These are phyloP conservation scores for Fraxinus ornus DNA, from an alignment of 305 asterid genomes.

Conservation along the genomic window DNA sequence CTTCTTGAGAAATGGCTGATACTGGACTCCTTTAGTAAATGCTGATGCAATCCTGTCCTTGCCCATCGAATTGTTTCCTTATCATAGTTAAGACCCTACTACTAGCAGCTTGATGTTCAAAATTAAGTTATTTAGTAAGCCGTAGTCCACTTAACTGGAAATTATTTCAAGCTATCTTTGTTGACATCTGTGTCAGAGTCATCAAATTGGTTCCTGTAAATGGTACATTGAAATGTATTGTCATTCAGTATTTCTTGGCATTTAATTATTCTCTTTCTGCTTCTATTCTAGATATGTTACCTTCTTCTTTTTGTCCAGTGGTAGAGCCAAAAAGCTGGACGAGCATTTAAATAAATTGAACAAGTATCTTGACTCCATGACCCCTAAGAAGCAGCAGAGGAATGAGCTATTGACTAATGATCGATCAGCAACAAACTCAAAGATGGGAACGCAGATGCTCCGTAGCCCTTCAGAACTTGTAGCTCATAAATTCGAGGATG, in stretches of 20 bases:
- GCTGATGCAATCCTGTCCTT: background rate
- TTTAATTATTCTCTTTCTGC: constrained; percentile 7
- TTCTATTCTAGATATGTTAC: constrained; percentile 27
- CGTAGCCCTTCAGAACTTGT: constrained; percentile 61
- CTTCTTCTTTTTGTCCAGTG: constrained; percentile 51
- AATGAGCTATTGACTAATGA: constrained; percentile 66
- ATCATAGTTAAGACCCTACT: background rate
- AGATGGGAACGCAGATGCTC: constrained; percentile 70
- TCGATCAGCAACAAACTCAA: constrained; percentile 62
- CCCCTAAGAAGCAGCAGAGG: constrained; percentile 74
- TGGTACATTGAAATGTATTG: constrained; percentile 12
- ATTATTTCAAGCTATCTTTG: background rate
- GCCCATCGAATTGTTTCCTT: background rate
- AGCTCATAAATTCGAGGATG: constrained; percentile 67
- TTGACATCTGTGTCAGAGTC: constrained; percentile 2
- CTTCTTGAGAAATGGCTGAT: constrained; percentile 10
- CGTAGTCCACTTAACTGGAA: background rate
- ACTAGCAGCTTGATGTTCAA: background rate
- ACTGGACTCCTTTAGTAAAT: background rate
- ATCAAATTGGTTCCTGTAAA: constrained; percentile 7
- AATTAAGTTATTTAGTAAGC: background rate
- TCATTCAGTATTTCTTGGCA: background rate
- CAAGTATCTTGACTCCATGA: constrained; percentile 53
- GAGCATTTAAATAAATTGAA: constrained; percentile 63
- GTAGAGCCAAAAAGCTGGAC: constrained; percentile 71